Evolutionary conservation across 305 asterid genomes (phyloP), one percentile per base, ranked within the genome.

Genomic region (Nicotiana rustica): DNA sequence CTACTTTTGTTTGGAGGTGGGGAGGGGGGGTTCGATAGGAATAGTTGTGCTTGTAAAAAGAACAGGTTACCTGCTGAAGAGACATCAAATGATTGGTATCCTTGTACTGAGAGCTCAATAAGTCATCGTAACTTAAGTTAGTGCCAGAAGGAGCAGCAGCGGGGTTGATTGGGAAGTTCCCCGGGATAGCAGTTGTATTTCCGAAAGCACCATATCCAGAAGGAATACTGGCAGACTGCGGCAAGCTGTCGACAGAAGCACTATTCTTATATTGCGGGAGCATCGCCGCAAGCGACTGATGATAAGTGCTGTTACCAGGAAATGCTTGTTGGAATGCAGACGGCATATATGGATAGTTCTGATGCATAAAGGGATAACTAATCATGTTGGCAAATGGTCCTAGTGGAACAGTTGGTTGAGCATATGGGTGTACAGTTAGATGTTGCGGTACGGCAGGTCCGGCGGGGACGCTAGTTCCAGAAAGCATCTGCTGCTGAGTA

Each of bases 281-380:
- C 57, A 89, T 71, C 0, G 95, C 95, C 5, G 98, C 93, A 25
- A 92, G 89, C 52, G 97, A 87, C 83, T 96, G 99, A 82, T 89
- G 97, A 86, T 93, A 92, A 4, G 93, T 81, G 82, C 62, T 90
- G 90, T 91, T 94, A 80, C 97, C 96, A 10, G 94, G 89, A 84
- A 89, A 93, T 73, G 97, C 82, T 90, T 95, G 98, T 84, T 95
- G 98, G 82, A 91, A 95, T 78, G 93, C 97, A 68, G 96, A 90
- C 33, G 98, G 98, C 92, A 92, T 35, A 84, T 93, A 97, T 0
- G 98, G 77, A 77, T 90, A 95, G 89, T 94, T 92, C 88, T 92
- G 99, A 35, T 93, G 94, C 90, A 97, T 59, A 85, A 87, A 91
- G 31, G 95, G 99, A 80, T 93, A 95, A 85, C 97, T 89, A 44